Conservation (phyloP, 352 stramenopile species). For the Phytophthora melonis region DNA sequence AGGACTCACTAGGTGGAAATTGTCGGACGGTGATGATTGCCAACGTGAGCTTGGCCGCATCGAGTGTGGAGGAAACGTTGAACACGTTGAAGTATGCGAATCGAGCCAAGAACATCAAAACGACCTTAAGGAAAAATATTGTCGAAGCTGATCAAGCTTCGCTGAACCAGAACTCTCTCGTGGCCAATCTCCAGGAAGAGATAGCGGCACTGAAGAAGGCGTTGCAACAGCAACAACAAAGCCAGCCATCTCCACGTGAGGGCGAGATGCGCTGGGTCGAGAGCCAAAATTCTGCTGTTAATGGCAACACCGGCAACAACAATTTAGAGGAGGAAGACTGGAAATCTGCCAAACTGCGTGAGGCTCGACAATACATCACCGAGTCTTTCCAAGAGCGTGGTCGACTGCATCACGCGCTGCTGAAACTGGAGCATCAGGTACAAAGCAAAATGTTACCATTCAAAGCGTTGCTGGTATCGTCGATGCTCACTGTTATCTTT, state of each 20-base stretch:
- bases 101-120: slow-evolving; percentile 95
- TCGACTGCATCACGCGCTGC: slow-evolving; percentile 72
- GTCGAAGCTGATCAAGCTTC: slow-evolving; percentile 89
- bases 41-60: slow-evolving; percentile 84
- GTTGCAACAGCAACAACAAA: slow-evolving; percentile 47
- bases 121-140: slow-evolving; percentile 87
- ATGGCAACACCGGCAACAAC: slow-evolving; percentile 26
- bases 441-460: neutral
- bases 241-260: slow-evolving; percentile 1
- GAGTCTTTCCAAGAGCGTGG: slow-evolving; percentile 90
- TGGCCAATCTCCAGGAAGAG: slow-evolving; percentile 86
- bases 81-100: slow-evolving; percentile 96
- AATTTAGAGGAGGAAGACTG: slow-evolving; percentile 32
- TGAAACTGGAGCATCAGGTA: slow-evolving; percentile 86
- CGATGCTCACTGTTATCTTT: slow-evolving; percentile 12
- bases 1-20: slow-evolving; percentile 93
- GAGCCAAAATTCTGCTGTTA: slow-evolving; percentile 14
- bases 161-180: slow-evolving; percentile 88
- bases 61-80: slow-evolving; percentile 92
- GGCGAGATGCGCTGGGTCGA: slow-evolving; percentile 24
- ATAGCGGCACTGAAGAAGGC: slow-evolving; percentile 84
- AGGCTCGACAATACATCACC: slow-evolving; percentile 79
- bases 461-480: neutral
- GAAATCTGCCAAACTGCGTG: slow-evolving; percentile 35
- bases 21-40: slow-evolving; percentile 96